Evolutionary conservation across 495 filamentous ascomycete genomes (phyloP).

Genomic region (Lentithecium fluviatile): DNA sequence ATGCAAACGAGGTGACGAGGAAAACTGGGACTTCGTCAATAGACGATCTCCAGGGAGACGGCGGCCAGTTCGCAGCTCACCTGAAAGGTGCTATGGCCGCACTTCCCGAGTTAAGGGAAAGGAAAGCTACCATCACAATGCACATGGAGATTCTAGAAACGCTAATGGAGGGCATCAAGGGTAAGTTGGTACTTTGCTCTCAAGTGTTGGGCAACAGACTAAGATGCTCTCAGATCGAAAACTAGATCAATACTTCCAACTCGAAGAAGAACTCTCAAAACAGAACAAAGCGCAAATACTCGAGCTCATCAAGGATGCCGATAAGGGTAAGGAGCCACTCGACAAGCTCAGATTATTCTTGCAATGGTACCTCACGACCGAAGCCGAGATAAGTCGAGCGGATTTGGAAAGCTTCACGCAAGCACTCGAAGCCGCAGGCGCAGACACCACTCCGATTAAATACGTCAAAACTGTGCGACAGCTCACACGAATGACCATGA

Average conservation of each 20-base stretch:
- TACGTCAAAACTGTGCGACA: constrained; percentile 93
- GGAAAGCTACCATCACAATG: constrained; percentile 90
- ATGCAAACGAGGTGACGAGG: constrained; percentile 89
- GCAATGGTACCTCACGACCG: constrained; percentile 89
- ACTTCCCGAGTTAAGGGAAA: constrained; percentile 85
- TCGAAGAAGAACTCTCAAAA: constrained; percentile 91
- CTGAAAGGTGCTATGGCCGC: constrained; percentile 93
- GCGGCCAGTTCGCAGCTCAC: constrained; percentile 83
- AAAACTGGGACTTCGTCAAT: constrained; percentile 92
- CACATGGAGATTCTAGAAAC: constrained; percentile 98
- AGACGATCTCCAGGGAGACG: constrained; percentile 90
- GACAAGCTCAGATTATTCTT: constrained; percentile 94
- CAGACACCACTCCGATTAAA: constrained; percentile 69
- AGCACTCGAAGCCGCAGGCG: constrained; percentile 71
- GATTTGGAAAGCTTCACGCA: constrained; percentile 89
- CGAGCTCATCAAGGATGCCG: constrained; percentile 75
- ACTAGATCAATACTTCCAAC: constrained; percentile 92
- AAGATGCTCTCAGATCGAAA: constrained; percentile 61
- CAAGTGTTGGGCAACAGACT: not conserved
- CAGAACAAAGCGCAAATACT: constrained; percentile 87
- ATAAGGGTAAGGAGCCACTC: constrained; percentile 77
- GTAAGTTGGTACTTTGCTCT: constrained; percentile 1
- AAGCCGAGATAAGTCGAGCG: constrained; percentile 75
- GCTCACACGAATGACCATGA: constrained; percentile 98
- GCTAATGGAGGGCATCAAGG: constrained; percentile 79